Percentiles rank a stretch among this genome's conserved stretches.
Conservation (phyloP, 2,329 filamentous ascomycete species). For the Aspergillus fijiensis region DNA sequence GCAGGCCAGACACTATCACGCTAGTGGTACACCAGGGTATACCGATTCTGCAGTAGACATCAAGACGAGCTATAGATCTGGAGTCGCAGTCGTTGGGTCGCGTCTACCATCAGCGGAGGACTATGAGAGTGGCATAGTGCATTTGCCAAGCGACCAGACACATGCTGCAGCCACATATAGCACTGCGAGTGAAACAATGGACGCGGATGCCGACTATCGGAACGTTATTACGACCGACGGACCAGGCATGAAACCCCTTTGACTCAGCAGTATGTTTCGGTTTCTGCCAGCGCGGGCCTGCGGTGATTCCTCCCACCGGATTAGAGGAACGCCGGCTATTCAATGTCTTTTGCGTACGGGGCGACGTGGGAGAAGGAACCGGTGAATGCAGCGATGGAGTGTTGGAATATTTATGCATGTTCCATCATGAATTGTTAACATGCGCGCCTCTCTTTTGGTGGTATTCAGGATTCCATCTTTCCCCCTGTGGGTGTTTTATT, state of each 20-base stretch:
- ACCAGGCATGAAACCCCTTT: background rate
- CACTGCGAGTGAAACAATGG: background rate
- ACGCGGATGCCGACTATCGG: background rate
- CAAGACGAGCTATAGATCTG: background rate
- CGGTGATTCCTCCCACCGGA: background rate
- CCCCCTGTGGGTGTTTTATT: background rate
- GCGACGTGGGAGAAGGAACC: background rate
- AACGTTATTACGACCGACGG: background rate
- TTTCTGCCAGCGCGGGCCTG: background rate
- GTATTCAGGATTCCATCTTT: background rate
- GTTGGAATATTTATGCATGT: background rate
- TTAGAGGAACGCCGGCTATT: background rate
- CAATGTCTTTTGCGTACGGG: background rate
- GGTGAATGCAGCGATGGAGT: background rate
- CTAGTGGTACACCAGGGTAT: constrained; percentile 50
- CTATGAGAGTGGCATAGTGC: background rate
- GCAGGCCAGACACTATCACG: constrained; percentile 68
- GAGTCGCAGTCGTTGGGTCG: background rate
- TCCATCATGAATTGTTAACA: background rate
- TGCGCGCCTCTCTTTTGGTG: background rate
- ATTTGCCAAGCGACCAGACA: background rate
- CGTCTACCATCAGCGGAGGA: constrained; percentile 18
- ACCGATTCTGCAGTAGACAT: constrained; percentile 1
- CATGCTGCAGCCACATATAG: background rate
- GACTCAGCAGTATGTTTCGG: background rate